phyloP scores from a whole-genome alignment of 2,329 filamentous ascomycete species.

The Botryotinia narcissicola region DNA sequence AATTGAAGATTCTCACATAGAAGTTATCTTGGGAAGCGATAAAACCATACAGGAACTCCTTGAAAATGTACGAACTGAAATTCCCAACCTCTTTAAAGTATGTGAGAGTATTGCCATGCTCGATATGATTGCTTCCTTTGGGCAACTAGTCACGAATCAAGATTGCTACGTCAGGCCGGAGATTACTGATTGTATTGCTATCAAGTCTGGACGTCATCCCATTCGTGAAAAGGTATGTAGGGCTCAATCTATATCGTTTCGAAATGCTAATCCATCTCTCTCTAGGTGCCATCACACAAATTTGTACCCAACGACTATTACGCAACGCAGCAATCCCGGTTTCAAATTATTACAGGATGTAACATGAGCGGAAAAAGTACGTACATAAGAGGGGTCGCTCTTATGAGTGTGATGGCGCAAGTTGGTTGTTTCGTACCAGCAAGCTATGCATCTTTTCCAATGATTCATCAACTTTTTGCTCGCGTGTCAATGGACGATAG shows the following conservation, averaged over 20 bases:
- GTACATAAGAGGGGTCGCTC: conserved; percentile 81
- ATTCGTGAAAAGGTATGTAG: conserved; percentile 57
- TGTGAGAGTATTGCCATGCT: conserved; percentile 84
- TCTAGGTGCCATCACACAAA: conserved; percentile 58
- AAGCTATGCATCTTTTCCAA: conserved; percentile 74
- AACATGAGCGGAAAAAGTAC: conserved; percentile 99
- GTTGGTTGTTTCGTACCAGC: conserved; percentile 90
- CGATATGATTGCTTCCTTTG: conserved; percentile 81
- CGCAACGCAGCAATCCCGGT: conserved; percentile 73
- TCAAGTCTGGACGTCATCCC: conserved; percentile 66
- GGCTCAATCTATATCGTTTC: background rate
- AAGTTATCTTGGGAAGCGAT: conserved; percentile 82
- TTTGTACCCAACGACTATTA: conserved; percentile 92
- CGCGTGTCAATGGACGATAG: conserved; percentile 83
- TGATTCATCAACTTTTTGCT: conserved; percentile 82
- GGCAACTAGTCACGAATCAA: conserved; percentile 65
- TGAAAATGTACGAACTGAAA: conserved; percentile 65
- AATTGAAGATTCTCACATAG: conserved; percentile 77
- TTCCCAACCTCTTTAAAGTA: conserved; percentile 74
- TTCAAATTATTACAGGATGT: conserved; percentile 91
- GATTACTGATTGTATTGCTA: conserved; percentile 60
- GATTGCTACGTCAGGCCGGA: conserved; percentile 62
- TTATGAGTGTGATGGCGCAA: conserved; percentile 91
- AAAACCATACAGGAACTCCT: conserved; percentile 70
- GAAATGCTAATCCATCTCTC: background rate